Base-by-base conservation (phyloP, 2,329 filamentous ascomycete genomes). In the Mycogone perniciosa region DNA sequence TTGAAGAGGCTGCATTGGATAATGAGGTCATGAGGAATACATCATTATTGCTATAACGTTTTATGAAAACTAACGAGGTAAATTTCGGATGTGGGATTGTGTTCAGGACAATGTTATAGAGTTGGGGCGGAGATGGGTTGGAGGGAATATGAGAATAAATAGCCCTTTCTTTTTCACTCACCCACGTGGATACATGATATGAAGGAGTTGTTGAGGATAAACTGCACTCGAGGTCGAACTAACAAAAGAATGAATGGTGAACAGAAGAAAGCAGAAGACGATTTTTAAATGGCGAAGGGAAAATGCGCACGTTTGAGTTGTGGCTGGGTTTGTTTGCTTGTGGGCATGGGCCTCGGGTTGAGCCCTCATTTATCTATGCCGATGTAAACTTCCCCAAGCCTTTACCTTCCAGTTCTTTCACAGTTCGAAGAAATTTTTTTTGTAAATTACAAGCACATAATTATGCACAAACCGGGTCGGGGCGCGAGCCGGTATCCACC, bases 101-200 rank as follows among this genome's bases (percentile, higher is more conserved):
- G 1, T 33, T 51, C 8, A 30, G 38, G 44, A 51, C 4, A 39
- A 35, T 11, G 38, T 48, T 1, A 7, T 48, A 3, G 39, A 39
- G n/a, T 27, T 26, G 20, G 39, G 31, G 39, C 45, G 35, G 40
- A 44, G 8, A 35, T 52, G 9, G 33, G 11, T 6, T 48, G 44
- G 50, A 44, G 39, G 31, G 50, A 52, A 5, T 48, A 52, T 9
- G 31, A 31, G 11, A 31, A 48, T n/a, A 45, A 39, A 4, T n/a
- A 31, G 34, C 46, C 39, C 5, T 43, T 38, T 30, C n/a, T 52
- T 31, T 48, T 20, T 20, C 20, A 52, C 20, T 52, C 50, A 13
- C 44, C 50, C 13, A 29, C 20, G 7, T 45, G 45, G 10, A 39
- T 48, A 38, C 45, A 52, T 6, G 50, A 52, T n/a, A 39, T 52